Conservation (phyloP, 2,329 filamentous ascomycete species). For the Sporothrix curviconia region DNA sequence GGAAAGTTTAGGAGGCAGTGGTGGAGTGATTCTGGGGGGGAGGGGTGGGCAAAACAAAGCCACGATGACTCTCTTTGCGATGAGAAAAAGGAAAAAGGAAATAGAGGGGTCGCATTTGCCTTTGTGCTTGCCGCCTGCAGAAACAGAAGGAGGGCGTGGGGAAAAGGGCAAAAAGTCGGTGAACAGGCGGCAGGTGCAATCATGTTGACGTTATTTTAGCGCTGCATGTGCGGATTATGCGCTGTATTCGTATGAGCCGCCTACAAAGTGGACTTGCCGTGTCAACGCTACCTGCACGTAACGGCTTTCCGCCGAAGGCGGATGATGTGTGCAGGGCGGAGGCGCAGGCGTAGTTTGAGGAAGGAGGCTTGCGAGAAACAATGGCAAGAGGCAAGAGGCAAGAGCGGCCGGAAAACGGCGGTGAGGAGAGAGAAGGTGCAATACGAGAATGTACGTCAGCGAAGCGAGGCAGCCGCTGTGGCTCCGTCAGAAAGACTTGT, state of each 20-base stretch:
- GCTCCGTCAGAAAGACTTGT: neutral
- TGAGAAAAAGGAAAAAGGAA: neutral
- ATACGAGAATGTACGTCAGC: neutral
- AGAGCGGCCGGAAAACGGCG: no score
- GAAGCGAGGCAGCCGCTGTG: neutral
- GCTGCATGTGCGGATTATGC: constrained; percentile 7
- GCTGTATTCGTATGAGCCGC: no score
- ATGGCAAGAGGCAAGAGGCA: neutral
- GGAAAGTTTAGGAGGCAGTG: neutral
- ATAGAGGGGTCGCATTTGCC: no score
- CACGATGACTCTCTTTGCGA: neutral
- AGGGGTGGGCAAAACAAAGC: neutral
- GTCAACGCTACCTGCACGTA: constrained; percentile 3
- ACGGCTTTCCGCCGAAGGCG: no score
- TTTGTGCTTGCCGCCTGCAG: no score
- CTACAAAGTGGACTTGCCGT: neutral
- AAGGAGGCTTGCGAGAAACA: neutral
- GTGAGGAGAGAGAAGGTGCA: no score
- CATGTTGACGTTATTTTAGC: constrained; percentile 5
- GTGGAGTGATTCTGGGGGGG: neutral
- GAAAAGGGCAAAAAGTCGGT: constrained; percentile 7
- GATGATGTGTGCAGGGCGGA: no score
- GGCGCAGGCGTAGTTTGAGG: neutral
- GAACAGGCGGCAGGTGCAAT: neutral
- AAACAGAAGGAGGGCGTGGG: neutral